phyloP scores from a whole-genome alignment of 371 early-diverging fungal genomes.

The Chytridium lagenaria region DNA sequence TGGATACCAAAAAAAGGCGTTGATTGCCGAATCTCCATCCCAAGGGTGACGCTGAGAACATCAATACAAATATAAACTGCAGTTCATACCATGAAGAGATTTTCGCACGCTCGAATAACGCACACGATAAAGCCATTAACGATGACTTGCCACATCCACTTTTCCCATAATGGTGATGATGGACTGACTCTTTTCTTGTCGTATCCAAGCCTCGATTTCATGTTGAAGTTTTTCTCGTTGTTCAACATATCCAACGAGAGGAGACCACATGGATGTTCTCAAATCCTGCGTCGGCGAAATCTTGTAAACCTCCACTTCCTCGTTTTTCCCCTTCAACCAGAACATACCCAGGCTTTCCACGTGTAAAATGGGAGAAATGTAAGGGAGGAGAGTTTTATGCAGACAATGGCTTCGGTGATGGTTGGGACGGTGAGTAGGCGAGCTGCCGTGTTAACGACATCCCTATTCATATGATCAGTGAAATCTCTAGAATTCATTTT shows the following conservation, averaged over 20 bases:
- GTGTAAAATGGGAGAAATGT: not conserved
- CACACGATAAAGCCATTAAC: not conserved
- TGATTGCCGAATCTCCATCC: no score
- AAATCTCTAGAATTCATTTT: not conserved
- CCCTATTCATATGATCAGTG: not conserved
- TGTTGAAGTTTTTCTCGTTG: not conserved
- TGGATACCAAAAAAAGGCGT: no score
- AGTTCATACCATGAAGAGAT: no score
- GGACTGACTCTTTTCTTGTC: not conserved
- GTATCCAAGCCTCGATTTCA: not conserved
- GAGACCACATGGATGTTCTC: not conserved
- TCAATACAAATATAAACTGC: no score
- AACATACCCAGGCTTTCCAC: not conserved
- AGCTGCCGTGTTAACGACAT: constrained; percentile 16
- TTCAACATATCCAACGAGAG: constrained; percentile 9
- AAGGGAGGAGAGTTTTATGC: not conserved
- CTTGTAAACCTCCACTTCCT: not conserved
- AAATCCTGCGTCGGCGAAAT: not conserved
- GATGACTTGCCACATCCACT: not conserved
- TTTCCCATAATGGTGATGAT: not conserved
- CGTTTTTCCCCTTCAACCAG: not conserved
- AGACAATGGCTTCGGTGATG: not conserved
- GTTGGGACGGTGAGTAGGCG: not conserved
- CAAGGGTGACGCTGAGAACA: no score
- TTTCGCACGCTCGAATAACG: no score